Conservation (phyloP, 768 basidiomycete species). For the Xerocomellus amylosporus region DNA sequence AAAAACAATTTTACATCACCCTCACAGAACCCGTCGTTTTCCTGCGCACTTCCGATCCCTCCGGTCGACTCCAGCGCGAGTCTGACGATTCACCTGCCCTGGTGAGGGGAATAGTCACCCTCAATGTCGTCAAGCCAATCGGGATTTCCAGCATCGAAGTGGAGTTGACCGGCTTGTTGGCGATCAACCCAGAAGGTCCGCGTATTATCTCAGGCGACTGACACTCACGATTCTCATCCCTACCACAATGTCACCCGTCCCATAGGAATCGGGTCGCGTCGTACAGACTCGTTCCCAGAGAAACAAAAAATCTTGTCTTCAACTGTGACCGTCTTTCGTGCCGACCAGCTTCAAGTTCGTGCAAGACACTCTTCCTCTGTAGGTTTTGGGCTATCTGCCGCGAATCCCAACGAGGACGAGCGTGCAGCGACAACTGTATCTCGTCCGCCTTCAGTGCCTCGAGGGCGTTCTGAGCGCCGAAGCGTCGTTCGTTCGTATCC, state of each 20-base stretch:
- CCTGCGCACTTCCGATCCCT: slow-evolving; percentile 54
- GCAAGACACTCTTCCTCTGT: slow-evolving; percentile 20
- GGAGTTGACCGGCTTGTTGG: slow-evolving; percentile 66
- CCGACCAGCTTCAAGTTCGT: slow-evolving; percentile 44
- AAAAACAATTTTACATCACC: slow-evolving; percentile 50
- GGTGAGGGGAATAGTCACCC: slow-evolving; percentile 62
- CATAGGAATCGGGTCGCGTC: slow-evolving; percentile 60
- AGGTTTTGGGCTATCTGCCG: slow-evolving; percentile 18
- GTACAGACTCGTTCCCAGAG: slow-evolving; percentile 73
- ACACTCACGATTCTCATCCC: not conserved
- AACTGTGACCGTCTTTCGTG: slow-evolving; percentile 72
- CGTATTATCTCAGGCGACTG: slow-evolving; percentile 20
- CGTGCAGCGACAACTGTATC: not conserved
- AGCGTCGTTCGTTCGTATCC: not conserved
- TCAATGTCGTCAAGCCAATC: slow-evolving; percentile 72
- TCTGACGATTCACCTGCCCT: slow-evolving; percentile 54
- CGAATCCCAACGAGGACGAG: slow-evolving; percentile 2
- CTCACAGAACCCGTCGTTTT: slow-evolving; percentile 77
- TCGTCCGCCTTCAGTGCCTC: not conserved
- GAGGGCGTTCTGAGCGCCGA: slow-evolving; percentile 5
- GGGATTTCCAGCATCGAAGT: slow-evolving; percentile 84
- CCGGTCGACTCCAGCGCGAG: slow-evolving; percentile 33
- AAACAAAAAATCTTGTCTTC: slow-evolving; percentile 72
- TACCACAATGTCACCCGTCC: not conserved
- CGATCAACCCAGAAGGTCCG: slow-evolving; percentile 82